Conservation (phyloP, 2,329 filamentous ascomycete species). For the Magnaporthiopsis poae region DNA sequence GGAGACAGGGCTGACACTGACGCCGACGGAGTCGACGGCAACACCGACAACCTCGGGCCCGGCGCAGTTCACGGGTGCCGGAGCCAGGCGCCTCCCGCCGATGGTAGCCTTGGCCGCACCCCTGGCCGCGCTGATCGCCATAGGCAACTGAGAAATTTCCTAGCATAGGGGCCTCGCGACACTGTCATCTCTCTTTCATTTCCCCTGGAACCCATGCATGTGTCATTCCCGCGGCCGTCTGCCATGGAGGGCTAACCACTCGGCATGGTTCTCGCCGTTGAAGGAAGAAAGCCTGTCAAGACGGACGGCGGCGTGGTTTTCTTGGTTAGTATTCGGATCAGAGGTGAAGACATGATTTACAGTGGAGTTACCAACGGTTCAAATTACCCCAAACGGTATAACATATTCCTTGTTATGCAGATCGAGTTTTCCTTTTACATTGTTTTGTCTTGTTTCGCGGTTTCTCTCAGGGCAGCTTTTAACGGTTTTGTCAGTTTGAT, state of each 20-base stretch:
- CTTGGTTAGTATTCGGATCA: neutral
- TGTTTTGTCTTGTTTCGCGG: neutral
- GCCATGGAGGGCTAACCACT: neutral
- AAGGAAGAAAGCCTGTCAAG: neutral
- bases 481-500: neutral
- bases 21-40: neutral
- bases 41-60: neutral
- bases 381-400: neutral
- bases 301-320: neutral
- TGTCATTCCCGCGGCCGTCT: neutral
- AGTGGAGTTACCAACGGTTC: neutral
- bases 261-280: neutral
- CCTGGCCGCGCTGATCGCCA: neutral
- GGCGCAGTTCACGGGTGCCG: conserved; percentile 4
- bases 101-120: neutral
- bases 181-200: neutral
- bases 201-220: neutral
- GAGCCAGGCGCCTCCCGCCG: neutral
- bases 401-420: neutral
- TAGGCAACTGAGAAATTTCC: conserved; percentile 5
- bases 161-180: conserved; percentile 8
- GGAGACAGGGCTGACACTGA: neutral
- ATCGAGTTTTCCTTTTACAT: neutral
- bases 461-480: neutral
- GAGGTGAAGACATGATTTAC: neutral